Conservation (phyloP, 2,329 filamentous ascomycete species). For the Sporothrix mexicana region DNA sequence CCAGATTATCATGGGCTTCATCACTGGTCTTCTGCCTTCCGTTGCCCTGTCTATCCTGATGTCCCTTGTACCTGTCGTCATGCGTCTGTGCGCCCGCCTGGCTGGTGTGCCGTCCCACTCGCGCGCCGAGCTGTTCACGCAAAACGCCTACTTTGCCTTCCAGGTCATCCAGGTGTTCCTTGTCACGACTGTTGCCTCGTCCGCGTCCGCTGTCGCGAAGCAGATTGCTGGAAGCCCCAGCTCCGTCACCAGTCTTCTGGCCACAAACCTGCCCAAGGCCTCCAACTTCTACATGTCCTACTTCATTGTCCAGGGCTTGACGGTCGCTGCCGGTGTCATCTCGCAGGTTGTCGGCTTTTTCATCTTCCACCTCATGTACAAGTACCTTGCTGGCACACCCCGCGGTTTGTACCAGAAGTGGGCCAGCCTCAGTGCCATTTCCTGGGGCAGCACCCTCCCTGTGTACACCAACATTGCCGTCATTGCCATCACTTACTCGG, state of each 20-base stretch:
- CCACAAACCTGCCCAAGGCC: constrained; percentile 75
- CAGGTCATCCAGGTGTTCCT: constrained; percentile 88
- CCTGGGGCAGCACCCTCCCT: constrained; percentile 84
- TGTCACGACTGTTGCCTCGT: constrained; percentile 79
- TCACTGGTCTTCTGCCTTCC: constrained; percentile 83
- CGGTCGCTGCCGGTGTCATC: constrained; percentile 74
- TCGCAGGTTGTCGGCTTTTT: constrained; percentile 75
- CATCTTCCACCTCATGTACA: constrained; percentile 75
- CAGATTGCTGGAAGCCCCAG: constrained; percentile 68
- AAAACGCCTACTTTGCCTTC: constrained; percentile 90
- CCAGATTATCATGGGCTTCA: constrained; percentile 72
- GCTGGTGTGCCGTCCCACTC: constrained; percentile 81
- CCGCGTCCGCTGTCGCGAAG: constrained; percentile 72
- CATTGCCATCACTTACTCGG: constrained; percentile 79
- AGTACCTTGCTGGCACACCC: constrained; percentile 76
- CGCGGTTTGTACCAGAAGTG: constrained; percentile 80
- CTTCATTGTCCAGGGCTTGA: constrained; percentile 89
- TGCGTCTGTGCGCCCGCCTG: constrained; percentile 78
- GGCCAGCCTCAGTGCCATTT: constrained; percentile 73
- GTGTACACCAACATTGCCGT: constrained; percentile 81
- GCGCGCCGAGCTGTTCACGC: constrained; percentile 83
- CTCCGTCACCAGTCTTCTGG: constrained; percentile 67
- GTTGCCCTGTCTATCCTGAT: constrained; percentile 82
- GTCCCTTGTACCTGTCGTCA: constrained; percentile 81
- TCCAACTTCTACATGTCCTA: constrained; percentile 97